A percentile compares a stretch with the other conserved stretches of the same genome.
These are phyloP conservation scores for Croton setiger DNA, from an alignment of 441 rosid species.

Conservation along the genomic window DNA sequence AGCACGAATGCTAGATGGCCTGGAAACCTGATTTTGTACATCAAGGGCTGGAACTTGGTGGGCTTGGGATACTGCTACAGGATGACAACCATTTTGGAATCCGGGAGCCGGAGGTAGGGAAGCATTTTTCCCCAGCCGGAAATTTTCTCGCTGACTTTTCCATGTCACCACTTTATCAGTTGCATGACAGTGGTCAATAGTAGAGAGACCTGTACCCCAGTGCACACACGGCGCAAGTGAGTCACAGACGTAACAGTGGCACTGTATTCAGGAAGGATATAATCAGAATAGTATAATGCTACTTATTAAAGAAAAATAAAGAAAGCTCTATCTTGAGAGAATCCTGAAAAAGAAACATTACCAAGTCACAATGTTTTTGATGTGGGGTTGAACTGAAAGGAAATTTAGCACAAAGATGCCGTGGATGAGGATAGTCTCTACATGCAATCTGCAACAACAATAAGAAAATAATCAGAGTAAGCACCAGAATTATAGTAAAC, in stretches of 20 bases:
- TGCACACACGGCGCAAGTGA: conserved; percentile 61
- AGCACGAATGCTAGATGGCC: conserved; percentile 27
- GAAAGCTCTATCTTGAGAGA: not conserved
- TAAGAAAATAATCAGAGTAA: conserved; percentile 6
- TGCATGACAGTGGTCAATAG: conserved; percentile 76
- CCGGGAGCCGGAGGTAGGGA: conserved; percentile 23
- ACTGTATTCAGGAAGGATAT: conserved; percentile 40
- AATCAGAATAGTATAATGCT: conserved; percentile 7
- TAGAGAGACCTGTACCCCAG: conserved; percentile 53
- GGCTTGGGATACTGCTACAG: conserved; percentile 22
- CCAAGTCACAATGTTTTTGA: conserved; percentile 62
- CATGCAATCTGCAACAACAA: conserved; percentile 73
- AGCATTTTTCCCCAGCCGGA: conserved; percentile 33
- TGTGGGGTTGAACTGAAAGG: conserved; percentile 61
- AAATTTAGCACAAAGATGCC: conserved; percentile 71
- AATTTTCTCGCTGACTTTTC: conserved; percentile 52
- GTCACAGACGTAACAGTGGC: conserved; percentile 93
- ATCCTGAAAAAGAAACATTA: conserved; percentile 19
- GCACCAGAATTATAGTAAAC: conserved; percentile 8
- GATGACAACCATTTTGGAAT: conserved; percentile 15
- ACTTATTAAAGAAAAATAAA: not conserved
- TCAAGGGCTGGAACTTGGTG: conserved; percentile 26
- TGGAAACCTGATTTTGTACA: conserved; percentile 19
- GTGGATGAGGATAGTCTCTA: conserved; percentile 86
- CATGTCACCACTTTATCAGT: conserved; percentile 63